These are phyloP conservation scores for Clonostachys rhizophaga DNA, from an alignment of 2,329 filamentous ascomycete genomes.

Conservation along the genomic window DNA sequence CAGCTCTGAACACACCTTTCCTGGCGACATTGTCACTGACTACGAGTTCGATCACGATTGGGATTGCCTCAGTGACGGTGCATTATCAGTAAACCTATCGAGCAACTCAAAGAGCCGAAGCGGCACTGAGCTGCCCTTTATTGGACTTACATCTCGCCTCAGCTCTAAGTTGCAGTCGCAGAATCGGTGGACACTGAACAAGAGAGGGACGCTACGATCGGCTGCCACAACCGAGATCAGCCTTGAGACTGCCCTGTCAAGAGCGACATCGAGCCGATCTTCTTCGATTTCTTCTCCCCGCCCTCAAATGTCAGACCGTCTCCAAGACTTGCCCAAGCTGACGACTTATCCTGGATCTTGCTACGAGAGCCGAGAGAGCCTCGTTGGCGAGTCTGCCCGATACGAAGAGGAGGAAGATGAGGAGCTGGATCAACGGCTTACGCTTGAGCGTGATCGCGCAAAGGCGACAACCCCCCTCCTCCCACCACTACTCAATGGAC, in stretches of 20 bases:
- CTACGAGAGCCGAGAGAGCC: conserved; percentile 54
- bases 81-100: conserved; percentile 32
- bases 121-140: conserved; percentile 53
- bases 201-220: conserved; percentile 37
- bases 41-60: conserved; percentile 58
- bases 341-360: conserved; percentile 60
- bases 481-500: conserved; percentile 70
- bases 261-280: conserved; percentile 68
- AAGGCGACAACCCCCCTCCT: conserved; percentile 78
- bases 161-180: conserved; percentile 55
- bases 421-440: conserved; percentile 32
- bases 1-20: conserved; percentile 31
- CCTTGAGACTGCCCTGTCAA: conserved; percentile 71
- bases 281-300: conserved; percentile 68
- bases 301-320: background rate
- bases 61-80: conserved; percentile 61
- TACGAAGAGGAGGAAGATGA: conserved; percentile 36
- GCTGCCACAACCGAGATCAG: conserved; percentile 77
- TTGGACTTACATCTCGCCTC: conserved; percentile 60
- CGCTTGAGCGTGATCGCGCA: conserved; percentile 51
- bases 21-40: conserved; percentile 29
- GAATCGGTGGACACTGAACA: conserved; percentile 42
- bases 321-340: conserved; percentile 41
- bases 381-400: conserved; percentile 31
- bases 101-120: conserved; percentile 40